These are phyloP conservation scores for Penicillium crustosum DNA, from an alignment of 2,329 filamentous ascomycete species.

Conservation along the genomic window DNA sequence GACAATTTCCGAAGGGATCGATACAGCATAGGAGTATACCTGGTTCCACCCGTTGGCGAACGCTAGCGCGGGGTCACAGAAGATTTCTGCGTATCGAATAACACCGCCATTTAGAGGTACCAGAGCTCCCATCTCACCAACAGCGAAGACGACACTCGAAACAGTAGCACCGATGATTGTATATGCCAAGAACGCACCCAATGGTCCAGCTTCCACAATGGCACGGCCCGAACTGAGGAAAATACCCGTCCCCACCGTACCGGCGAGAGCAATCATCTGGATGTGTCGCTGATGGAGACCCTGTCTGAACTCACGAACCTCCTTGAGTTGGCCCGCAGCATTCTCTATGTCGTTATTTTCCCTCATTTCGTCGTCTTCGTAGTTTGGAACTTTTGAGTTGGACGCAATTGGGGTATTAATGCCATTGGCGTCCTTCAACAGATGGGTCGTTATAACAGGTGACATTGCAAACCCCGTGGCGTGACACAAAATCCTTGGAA, in stretches of 20 bases:
- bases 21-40: constrained; percentile 35
- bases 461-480: neutral
- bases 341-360: constrained; percentile 20
- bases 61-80: constrained; percentile 40
- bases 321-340: constrained; percentile 22
- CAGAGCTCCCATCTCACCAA: constrained; percentile 41
- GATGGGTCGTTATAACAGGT: neutral
- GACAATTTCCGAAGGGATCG: constrained; percentile 36
- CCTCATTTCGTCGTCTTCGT: constrained; percentile 13
- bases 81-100: constrained; percentile 38
- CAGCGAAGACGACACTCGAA: constrained; percentile 34
- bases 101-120: constrained; percentile 42
- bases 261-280: constrained; percentile 42
- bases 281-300: constrained; percentile 37
- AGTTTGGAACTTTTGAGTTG: constrained; percentile 8
- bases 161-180: constrained; percentile 38
- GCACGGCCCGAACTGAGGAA: constrained; percentile 39
- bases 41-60: constrained; percentile 43
- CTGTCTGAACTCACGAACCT: constrained; percentile 23
- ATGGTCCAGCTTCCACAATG: constrained; percentile 34
- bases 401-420: constrained; percentile 3
- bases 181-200: constrained; percentile 41
- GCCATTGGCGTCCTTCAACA: neutral
- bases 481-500: neutral
- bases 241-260: constrained; percentile 40